Percentiles rank a stretch among this genome's conserved stretches.
These are phyloP conservation scores for Cordyceps cateniannulata DNA, from an alignment of 2,329 filamentous ascomycete species.

Conservation along the genomic window DNA sequence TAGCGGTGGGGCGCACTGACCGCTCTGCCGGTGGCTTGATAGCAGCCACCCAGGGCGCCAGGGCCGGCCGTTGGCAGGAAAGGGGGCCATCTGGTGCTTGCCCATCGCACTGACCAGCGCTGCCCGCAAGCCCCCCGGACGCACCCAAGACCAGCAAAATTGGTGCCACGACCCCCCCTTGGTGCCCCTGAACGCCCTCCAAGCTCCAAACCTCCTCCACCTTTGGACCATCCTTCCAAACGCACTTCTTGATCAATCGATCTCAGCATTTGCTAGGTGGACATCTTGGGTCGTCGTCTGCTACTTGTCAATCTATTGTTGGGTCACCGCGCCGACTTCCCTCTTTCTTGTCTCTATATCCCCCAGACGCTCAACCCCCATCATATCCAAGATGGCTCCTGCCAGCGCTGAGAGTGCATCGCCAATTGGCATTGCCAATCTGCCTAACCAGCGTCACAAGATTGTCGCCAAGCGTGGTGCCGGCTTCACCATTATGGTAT, in stretches of 20 bases:
- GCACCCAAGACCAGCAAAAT: constrained; percentile 15
- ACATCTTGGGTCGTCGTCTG: constrained; percentile 9
- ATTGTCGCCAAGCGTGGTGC: constrained; percentile 81
- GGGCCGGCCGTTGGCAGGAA: constrained; percentile 11
- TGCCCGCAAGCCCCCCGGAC: constrained; percentile 12
- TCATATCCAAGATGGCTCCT: constrained; percentile 46
- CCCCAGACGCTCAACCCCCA: constrained; percentile 12
- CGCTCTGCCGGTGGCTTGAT: constrained; percentile 7
- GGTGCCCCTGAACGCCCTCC: constrained; percentile 13
- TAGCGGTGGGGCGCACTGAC: constrained; percentile 17
- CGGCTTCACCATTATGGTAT: constrained; percentile 98
- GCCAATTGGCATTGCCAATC: constrained; percentile 68
- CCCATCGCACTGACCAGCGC: constrained; percentile 15
- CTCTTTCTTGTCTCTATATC: not conserved
- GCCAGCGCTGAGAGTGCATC: constrained; percentile 54
- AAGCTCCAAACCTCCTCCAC: constrained; percentile 13
- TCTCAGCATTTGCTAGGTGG: constrained; percentile 12
- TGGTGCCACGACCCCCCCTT: constrained; percentile 14
- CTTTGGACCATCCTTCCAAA: constrained; percentile 12
- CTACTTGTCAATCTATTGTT: constrained; percentile 5
- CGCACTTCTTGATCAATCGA: constrained; percentile 13
- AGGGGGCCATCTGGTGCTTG: constrained; percentile 12
- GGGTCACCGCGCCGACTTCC: not conserved
- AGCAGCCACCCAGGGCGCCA: not conserved
- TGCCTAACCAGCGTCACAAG: constrained; percentile 69